phyloP scores from a whole-genome alignment of 139 green algal genomes.

The Yamagishiella unicocca region DNA sequence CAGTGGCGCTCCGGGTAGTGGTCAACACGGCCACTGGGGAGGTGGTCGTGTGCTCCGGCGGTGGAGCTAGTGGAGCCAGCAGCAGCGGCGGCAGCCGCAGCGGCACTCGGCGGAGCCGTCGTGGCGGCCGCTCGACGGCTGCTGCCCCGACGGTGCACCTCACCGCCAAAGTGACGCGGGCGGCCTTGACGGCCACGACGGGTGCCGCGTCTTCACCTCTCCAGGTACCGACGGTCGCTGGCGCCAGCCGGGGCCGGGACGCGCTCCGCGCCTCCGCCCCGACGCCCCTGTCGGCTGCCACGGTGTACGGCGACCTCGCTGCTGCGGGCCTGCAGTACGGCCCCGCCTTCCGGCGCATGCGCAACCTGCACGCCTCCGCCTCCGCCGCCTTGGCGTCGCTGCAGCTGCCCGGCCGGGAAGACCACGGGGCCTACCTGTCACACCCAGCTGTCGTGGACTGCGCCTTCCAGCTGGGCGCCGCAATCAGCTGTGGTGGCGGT shows the following conservation, averaged over 20 bases:
- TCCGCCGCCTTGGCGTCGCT: neutral
- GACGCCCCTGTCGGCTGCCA: slow-evolving; percentile 48
- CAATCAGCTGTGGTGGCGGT: neutral
- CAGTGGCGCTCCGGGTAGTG: neutral
- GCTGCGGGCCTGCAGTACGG: slow-evolving; percentile 88
- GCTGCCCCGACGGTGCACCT: neutral
- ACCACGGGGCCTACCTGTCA: slow-evolving; percentile 12
- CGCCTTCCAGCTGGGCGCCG: slow-evolving; percentile 75
- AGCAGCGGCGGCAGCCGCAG: neutral
- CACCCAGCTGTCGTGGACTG: slow-evolving; percentile 69
- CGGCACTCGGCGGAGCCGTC: neutral
- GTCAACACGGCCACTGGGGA: slow-evolving; percentile 36
- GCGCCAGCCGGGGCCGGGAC: neutral
- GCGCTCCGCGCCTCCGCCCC: slow-evolving; percentile 38
- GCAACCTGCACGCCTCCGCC: slow-evolving; percentile 71
- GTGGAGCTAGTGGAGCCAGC: neutral
- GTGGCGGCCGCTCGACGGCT: neutral
- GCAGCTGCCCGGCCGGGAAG: neutral
- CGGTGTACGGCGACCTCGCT: slow-evolving; percentile 82
- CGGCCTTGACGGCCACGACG: too few species aligned
- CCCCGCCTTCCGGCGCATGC: slow-evolving; percentile 83
- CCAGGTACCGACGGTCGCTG: too few species aligned
- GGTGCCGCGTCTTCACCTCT: too few species aligned
- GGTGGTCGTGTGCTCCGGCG: slow-evolving; percentile 34
- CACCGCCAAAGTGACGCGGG: neutral